Conservation (phyloP, 345 rosid species). For the Trapa bicornis region DNA sequence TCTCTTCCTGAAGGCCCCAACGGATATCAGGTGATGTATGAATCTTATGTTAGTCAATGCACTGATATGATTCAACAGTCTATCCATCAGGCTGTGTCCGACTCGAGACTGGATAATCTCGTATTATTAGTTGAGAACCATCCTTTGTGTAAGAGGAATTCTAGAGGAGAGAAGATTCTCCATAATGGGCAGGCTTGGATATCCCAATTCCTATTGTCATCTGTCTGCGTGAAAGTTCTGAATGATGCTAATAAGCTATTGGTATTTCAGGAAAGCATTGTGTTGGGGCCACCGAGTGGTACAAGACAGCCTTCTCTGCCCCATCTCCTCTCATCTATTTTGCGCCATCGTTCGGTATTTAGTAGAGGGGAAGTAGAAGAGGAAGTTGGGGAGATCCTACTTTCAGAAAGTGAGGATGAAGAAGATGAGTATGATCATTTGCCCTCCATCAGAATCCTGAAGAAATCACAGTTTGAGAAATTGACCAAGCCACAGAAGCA, state of each 20-base stretch:
- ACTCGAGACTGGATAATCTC: conserved; percentile 63
- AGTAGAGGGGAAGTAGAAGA: conserved; percentile 36
- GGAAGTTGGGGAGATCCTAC: conserved; percentile 37
- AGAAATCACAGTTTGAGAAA: conserved; percentile 62
- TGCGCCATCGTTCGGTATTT: conserved; percentile 42
- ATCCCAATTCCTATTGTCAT: conserved; percentile 55
- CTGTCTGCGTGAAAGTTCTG: conserved; percentile 65
- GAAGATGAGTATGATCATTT: conserved; percentile 82
- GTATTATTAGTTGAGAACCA: conserved; percentile 78
- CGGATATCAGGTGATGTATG: conserved; percentile 54
- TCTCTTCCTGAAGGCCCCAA: conserved; percentile 56
- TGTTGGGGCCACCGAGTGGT: conserved; percentile 42
- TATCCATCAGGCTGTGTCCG: conserved; percentile 61
- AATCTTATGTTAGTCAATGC: conserved; percentile 58
- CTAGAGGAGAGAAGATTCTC: conserved; percentile 57
- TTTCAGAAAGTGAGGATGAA: conserved; percentile 48
- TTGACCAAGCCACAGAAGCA: conserved; percentile 58
- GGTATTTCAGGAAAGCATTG: conserved; percentile 48
- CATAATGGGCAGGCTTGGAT: conserved; percentile 82
- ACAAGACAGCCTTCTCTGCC: conserved; percentile 68
- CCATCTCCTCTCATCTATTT: conserved; percentile 69
- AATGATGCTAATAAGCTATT: conserved; percentile 55
- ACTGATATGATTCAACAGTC: conserved; percentile 57
- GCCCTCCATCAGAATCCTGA: conserved; percentile 70
- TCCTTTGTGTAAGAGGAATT: conserved; percentile 54